A percentile compares a stretch with the other conserved stretches of the same genome.
phyloP scores from a whole-genome alignment of 257 asterid species.

The Echium plantagineum region DNA sequence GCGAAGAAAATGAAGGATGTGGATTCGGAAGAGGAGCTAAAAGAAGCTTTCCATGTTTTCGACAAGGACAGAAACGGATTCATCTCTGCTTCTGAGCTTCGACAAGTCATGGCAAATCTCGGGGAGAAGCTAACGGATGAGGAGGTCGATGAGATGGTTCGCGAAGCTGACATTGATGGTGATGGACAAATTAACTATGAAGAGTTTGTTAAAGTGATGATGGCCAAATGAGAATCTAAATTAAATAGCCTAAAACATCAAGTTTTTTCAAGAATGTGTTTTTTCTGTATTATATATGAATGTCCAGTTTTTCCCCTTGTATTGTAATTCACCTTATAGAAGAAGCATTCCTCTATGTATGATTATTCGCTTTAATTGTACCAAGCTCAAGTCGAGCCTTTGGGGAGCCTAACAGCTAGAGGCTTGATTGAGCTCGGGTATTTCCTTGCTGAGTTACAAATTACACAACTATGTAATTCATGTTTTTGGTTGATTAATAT shows the following conservation, averaged over 20 bases:
- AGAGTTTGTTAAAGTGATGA: constrained; percentile 89
- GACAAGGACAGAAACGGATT: constrained; percentile 86
- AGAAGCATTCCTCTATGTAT: too few species aligned
- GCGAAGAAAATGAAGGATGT: constrained; percentile 86
- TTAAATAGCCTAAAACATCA: constrained; percentile 16
- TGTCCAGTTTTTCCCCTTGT: background rate
- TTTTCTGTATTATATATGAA: constrained; percentile 17
- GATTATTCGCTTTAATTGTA: too few species aligned
- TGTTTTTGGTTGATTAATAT: too few species aligned
- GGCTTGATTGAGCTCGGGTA: too few species aligned
- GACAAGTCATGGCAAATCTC: constrained; percentile 79
- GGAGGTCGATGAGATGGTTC: constrained; percentile 89
- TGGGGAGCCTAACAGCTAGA: too few species aligned
- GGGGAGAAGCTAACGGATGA: constrained; percentile 88
- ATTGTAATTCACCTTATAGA: too few species aligned
- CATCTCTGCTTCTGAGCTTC: constrained; percentile 86
- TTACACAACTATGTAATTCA: too few species aligned
- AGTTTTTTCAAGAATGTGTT: constrained; percentile 12
- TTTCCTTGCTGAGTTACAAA: too few species aligned
- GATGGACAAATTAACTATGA: constrained; percentile 89
- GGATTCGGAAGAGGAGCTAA: constrained; percentile 85
- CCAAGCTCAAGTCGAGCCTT: too few species aligned
- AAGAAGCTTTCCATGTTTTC: constrained; percentile 80
- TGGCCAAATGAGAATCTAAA: constrained; percentile 59
- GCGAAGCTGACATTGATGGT: constrained; percentile 86